Percentiles rank a stretch among this genome's conserved stretches.
Conservation (phyloP, 805 yeast genomes). For the Brettanomyces nanus region DNA sequence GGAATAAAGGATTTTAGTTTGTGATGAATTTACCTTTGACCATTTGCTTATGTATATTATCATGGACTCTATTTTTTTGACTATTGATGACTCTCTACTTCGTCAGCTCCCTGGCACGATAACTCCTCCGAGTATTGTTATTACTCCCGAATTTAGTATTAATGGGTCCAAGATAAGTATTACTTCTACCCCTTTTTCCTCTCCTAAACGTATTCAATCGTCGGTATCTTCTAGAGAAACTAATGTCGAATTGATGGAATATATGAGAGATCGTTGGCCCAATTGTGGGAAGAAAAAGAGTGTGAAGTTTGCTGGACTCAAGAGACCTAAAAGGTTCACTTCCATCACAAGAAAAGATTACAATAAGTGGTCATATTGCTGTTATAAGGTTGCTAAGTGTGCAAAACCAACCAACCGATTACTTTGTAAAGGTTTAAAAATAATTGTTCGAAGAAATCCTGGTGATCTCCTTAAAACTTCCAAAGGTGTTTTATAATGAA, state of each 20-base stretch:
- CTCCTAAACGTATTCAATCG: too few relatives aligned
- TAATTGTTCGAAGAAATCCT: not conserved
- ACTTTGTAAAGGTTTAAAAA: not conserved
- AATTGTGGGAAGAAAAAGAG: not conserved
- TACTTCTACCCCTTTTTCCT: constrained; percentile 12
- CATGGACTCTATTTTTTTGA: too few relatives aligned
- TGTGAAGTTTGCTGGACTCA: not conserved
- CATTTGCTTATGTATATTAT: not conserved
- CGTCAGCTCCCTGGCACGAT: constrained; percentile 7
- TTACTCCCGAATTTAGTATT: constrained; percentile 6
- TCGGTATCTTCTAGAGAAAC: too few relatives aligned
- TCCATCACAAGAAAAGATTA: constrained; percentile 3
- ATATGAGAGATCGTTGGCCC: not conserved
- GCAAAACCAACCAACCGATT: not conserved
- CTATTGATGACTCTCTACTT: constrained; percentile 5
- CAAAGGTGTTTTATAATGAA: too few relatives aligned
- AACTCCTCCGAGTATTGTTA: constrained; percentile 7
- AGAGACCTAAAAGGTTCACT: not conserved
- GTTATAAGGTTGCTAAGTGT: not conserved
- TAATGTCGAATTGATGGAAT: not conserved
- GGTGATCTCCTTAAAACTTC: constrained; percentile 2
- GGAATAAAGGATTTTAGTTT: not conserved
- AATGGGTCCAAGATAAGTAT: constrained; percentile 3
- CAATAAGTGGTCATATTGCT: not conserved
- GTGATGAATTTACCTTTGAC: not conserved